Base-by-base conservation (phyloP, 2,329 filamentous ascomycete species). In the Fusarium tanahbumbuense region DNA sequence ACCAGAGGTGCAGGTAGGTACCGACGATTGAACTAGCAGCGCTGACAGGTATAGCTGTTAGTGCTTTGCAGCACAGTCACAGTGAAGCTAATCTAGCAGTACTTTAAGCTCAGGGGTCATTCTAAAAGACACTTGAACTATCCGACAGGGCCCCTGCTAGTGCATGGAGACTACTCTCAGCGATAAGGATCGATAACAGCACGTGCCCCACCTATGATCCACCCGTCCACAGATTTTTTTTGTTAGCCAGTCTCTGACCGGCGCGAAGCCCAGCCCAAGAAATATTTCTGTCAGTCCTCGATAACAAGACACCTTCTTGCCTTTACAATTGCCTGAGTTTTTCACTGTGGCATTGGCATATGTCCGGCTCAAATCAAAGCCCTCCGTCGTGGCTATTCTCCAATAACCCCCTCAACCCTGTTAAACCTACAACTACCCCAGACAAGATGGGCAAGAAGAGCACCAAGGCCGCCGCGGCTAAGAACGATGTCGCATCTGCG, bases 371-470 rank as follows among this genome's bases (percentile, higher is more conserved):
- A 55, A 72, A 73, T 34, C 65, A 72, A 56, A 70, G 71, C 55
- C 80, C 77, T 72, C 82, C 82, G 28, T 71, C 80, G 52, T 83
- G 82, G 82, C 78, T 83, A 55, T 83, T 83, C 68, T 80, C 80
- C 48, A 83, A 82, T 58, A 83, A 83, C 73, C 69, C 70, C 52
- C 46, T 68, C 30, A 75, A 75, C 55, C 64, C 73, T 37, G 64
- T 70, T 23, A 62, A 61, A 44, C 27, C 56, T 53, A 62, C 67
- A 56, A 45, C 57, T 47, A 60, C 64, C 56, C 46, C 60, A 54
- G n/a, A 62, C 47, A 72, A 70, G 41, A 83, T 83, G 81, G 78
- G 74, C 68, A 81, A 79, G 68, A 75, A 69, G 56, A 72, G 62
- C 71, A 55, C 67, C 57, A 67, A 71, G 55, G 48, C 65, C 47